Evolutionary conservation across 192 early-diverging fungal genomes (phyloP).

Genomic region (Backusella macrospora): DNA sequence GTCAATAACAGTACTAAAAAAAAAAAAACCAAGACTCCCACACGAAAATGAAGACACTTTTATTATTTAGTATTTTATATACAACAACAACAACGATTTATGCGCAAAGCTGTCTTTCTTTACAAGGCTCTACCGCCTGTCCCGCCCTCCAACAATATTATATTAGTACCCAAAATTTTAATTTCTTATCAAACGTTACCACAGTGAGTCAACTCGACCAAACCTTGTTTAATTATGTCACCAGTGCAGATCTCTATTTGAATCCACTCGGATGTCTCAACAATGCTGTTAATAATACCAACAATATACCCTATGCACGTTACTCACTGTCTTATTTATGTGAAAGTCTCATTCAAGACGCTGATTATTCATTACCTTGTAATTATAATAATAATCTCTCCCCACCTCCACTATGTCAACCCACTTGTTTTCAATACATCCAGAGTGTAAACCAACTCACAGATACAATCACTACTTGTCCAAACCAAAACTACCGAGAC

Average conservation of each 20-base stretch:
- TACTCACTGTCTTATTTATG: conserved; percentile 32
- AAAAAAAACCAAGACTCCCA: too few species aligned
- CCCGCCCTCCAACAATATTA: conserved; percentile 36
- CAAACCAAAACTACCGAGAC: conserved; percentile 8
- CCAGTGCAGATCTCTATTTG: conserved; percentile 21
- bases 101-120: conserved; percentile 23
- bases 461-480: conserved; percentile 12
- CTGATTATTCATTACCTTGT: conserved; percentile 32
- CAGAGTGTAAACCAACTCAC: conserved; percentile 30
- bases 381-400: conserved; percentile 24
- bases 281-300: neutral
- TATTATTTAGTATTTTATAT: neutral
- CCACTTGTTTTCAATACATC: conserved; percentile 31
- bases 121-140: conserved; percentile 30
- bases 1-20: too few species aligned
- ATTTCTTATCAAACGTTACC: conserved; percentile 22
- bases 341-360: conserved; percentile 32
- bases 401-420: conserved; percentile 35
- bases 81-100: neutral
- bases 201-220: conserved; percentile 30
- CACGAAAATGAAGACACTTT: neutral
- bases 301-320: conserved; percentile 35
- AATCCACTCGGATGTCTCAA: conserved; percentile 20
- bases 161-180: conserved; percentile 21
- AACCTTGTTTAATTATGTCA: conserved; percentile 23